phyloP scores from a whole-genome alignment of 805 yeast species.

The Ogataea methylovora region DNA sequence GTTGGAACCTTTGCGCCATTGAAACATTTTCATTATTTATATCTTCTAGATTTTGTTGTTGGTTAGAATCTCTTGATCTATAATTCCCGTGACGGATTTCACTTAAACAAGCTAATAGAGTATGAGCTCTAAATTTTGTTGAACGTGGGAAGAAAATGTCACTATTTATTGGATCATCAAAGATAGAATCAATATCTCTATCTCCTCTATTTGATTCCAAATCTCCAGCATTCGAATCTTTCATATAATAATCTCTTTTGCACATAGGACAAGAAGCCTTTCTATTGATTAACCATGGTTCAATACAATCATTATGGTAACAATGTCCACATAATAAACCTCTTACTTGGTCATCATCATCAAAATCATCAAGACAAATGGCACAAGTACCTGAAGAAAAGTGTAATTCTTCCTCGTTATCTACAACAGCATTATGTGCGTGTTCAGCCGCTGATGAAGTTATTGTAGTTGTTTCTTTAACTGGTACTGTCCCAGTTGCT shows the following conservation, averaged over 20 bases:
- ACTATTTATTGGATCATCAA: conserved; percentile 11
- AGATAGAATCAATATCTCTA: conserved; percentile 6
- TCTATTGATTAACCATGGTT: conserved; percentile 72
- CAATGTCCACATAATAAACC: conserved; percentile 79
- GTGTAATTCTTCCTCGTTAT: conserved; percentile 27
- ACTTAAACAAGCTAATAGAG: conserved; percentile 15
- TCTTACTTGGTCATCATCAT: conserved; percentile 56
- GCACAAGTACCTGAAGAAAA: conserved; percentile 70
- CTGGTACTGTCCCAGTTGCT: background rate
- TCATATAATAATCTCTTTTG: conserved; percentile 55
- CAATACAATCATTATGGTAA: conserved; percentile 71
- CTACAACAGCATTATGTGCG: background rate
- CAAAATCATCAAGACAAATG: conserved; percentile 64
- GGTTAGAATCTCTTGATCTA: too few relatives aligned
- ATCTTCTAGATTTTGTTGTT: too few relatives aligned
- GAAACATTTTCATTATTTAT: too few relatives aligned
- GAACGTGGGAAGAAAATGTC: conserved; percentile 16
- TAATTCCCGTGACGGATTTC: conserved; percentile 10
- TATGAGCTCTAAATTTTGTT: conserved; percentile 18
- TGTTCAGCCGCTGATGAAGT: background rate
- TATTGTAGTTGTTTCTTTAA: background rate
- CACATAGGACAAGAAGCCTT: conserved; percentile 83
- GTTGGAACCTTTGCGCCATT: too few relatives aligned
- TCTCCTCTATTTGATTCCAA: background rate
- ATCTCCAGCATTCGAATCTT: conserved; percentile 17